Evolutionary conservation across 257 asterid species (phyloP).

Genomic region (Perilla frutescens): DNA sequence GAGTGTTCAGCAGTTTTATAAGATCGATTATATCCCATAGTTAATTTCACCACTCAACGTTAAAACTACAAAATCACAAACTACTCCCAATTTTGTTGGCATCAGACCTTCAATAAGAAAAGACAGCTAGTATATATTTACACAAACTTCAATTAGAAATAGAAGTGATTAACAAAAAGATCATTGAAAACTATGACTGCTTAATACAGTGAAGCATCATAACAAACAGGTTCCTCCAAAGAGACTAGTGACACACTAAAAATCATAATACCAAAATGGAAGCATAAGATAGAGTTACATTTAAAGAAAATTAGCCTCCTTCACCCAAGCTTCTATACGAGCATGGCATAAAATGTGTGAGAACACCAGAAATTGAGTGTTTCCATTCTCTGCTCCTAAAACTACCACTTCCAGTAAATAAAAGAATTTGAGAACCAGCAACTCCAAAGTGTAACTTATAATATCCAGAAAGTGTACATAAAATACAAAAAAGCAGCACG

Average conservation of each 20-base stretch:
- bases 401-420: constrained; percentile 11
- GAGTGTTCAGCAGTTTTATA: neutral
- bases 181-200: neutral
- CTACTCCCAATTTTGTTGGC: neutral
- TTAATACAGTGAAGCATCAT: constrained; percentile 5
- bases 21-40: neutral
- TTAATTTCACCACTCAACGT: neutral
- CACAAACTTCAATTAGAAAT: neutral
- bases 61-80: neutral
- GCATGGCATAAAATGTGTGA: constrained; percentile 18
- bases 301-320: neutral
- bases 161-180: constrained; percentile 8
- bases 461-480: neutral
- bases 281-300: neutral
- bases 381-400: neutral
- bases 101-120: neutral
- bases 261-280: constrained; percentile 1
- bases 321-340: constrained; percentile 5
- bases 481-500: neutral
- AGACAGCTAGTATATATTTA: neutral
- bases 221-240: neutral
- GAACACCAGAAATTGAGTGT: neutral
- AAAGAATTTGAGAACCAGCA: constrained; percentile 3
- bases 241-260: neutral
- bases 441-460: neutral